Evolutionary conservation across 176 grass and related monocot genomes (phyloP).

Genomic region (Areca catechu): DNA sequence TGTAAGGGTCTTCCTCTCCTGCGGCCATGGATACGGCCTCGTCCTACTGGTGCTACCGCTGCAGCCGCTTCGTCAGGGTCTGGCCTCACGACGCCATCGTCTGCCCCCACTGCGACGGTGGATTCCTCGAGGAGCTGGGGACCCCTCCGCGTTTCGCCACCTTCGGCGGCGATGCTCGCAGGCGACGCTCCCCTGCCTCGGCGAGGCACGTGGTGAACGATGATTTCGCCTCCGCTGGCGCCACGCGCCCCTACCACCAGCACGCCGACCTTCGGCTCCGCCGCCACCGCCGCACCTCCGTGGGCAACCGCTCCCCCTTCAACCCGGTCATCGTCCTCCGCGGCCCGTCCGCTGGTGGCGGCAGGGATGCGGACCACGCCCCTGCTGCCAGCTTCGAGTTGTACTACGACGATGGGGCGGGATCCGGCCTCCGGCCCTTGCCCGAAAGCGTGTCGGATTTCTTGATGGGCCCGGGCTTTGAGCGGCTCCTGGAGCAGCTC

Average conservation of each 20-base stretch:
- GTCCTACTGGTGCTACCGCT: conserved; percentile 72
- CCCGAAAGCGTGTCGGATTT: conserved; percentile 59
- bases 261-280: conserved; percentile 4
- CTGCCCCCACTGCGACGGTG: conserved; percentile 66
- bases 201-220: no score
- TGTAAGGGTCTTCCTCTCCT: neutral
- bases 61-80: conserved; percentile 61
- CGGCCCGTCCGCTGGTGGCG: conserved; percentile 13
- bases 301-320: conserved; percentile 43
- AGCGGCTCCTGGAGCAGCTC: conserved; percentile 73
- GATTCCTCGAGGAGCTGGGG: conserved; percentile 64
- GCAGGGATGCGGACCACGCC: neutral
- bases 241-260: neutral
- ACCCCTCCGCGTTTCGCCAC: neutral
- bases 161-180: neutral
- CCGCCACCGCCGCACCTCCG: conserved; percentile 26
- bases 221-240: no score
- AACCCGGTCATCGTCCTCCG: conserved; percentile 82
- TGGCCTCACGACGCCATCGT: conserved; percentile 33
- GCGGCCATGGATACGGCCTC: conserved; percentile 3
- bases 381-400: conserved; percentile 37
- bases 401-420: conserved; percentile 68
- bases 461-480: conserved; percentile 60
- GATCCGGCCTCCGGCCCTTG: conserved; percentile 48
- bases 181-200: no score